A percentile compares a stretch with the other conserved stretches of the same genome.
phyloP scores from a whole-genome alignment of 2,329 filamentous ascomycete species.

The Curvularia verruculosa region DNA sequence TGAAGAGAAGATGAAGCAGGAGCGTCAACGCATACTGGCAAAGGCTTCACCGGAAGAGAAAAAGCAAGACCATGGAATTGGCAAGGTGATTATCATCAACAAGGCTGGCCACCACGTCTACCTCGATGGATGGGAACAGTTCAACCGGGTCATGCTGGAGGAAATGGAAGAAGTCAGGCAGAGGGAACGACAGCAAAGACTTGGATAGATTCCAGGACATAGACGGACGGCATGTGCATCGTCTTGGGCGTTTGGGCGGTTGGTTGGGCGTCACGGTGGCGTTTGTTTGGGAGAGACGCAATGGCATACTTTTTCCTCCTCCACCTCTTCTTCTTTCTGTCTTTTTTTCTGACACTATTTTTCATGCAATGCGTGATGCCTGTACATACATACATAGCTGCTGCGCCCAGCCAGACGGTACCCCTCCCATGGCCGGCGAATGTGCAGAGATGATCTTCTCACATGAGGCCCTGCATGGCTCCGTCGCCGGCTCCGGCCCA shows the following conservation, averaged over 20 bases:
- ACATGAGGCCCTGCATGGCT: constrained; percentile 16
- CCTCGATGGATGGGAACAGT: constrained; percentile 72
- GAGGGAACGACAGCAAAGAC: constrained; percentile 36
- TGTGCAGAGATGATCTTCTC: constrained; percentile 7
- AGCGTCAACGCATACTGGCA: constrained; percentile 65
- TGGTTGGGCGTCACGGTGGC: background rate
- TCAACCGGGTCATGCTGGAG: constrained; percentile 67
- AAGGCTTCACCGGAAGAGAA: constrained; percentile 71
- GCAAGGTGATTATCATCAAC: constrained; percentile 79
- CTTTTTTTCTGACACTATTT: background rate
- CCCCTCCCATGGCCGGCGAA: constrained; percentile 7
- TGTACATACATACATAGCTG: background rate
- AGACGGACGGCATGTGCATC: constrained; percentile 4
- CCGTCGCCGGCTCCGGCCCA: constrained; percentile 11
- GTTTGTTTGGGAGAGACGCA: constrained; percentile 1
- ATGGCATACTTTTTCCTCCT: background rate
- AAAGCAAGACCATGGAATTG: constrained; percentile 74
- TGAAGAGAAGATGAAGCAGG: constrained; percentile 76
- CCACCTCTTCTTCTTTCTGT: no score
- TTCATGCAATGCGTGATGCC: background rate
- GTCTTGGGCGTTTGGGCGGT: constrained; percentile 6
- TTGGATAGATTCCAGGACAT: background rate
- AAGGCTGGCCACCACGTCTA: constrained; percentile 76
- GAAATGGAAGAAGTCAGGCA: constrained; percentile 70
- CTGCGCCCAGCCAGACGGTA: background rate